Evolutionary conservation across 2,329 filamentous ascomycete genomes (phyloP).

Genomic region (Sarocladium oryzae): DNA sequence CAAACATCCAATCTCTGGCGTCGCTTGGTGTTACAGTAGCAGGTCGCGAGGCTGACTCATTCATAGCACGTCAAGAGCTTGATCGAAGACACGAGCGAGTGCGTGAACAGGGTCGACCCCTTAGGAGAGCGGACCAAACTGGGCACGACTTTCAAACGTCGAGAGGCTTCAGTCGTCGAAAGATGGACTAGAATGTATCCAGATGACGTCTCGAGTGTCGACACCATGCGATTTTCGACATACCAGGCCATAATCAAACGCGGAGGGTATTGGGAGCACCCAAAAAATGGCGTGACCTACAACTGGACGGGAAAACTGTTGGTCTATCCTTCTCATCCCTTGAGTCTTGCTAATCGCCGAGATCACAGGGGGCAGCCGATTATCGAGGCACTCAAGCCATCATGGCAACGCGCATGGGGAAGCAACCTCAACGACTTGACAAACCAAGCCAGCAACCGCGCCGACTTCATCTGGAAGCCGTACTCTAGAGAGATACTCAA

Average conservation of each 20-base stretch:
- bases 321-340: neutral
- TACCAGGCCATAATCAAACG: neutral
- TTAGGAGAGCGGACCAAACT: no score
- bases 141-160: neutral
- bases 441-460: no score
- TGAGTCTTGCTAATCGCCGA: no score
- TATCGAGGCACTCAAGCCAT: neutral
- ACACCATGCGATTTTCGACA: neutral
- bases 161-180: neutral
- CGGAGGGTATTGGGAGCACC: neutral
- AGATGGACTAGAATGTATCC: neutral
- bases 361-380: neutral
- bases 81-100: neutral
- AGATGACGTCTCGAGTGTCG: neutral
- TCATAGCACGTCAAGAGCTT: neutral
- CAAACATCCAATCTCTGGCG: no score
- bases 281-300: neutral
- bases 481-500: no score
- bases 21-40: no score
- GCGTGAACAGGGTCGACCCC: neutral
- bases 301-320: neutral
- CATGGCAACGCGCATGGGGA: no score
- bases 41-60: no score
- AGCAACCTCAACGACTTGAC: no score
- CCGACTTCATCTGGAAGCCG: no score